Evolutionary conservation across 306 rosid species (phyloP).

Genomic region (Cicer chorassanicum): DNA sequence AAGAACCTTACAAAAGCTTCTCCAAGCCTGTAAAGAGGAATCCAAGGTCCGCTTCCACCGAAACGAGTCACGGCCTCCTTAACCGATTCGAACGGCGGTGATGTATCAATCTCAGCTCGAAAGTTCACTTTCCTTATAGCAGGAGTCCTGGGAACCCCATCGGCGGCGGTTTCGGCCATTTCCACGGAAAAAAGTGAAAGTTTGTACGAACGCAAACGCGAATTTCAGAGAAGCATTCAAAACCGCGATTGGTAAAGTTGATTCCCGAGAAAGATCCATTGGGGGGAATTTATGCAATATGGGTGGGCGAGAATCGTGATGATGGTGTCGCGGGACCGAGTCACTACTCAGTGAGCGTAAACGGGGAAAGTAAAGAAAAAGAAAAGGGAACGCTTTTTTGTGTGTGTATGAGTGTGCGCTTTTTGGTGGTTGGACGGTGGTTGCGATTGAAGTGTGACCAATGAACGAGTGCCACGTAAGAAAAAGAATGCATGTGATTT

Average conservation of each 20-base stretch:
- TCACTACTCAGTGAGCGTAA: constrained; percentile 35
- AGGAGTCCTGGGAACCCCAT: background rate
- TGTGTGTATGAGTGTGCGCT: background rate
- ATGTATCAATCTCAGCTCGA: constrained; percentile 85
- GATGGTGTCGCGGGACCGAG: constrained; percentile 65
- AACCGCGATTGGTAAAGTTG: constrained; percentile 32
- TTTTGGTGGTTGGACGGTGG: constrained; percentile 11
- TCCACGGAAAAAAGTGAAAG: background rate
- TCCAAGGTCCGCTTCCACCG: constrained; percentile 91
- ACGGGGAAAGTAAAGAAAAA: constrained; percentile 36
- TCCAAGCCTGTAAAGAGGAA: constrained; percentile 68
- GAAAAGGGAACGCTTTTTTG: constrained; percentile 41
- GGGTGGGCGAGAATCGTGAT: constrained; percentile 50
- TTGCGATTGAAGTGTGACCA: constrained; percentile 2
- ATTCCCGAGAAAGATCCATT: constrained; percentile 57
- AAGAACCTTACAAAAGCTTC: constrained; percentile 62
- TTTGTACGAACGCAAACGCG: constrained; percentile 18
- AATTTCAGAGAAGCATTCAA: constrained; percentile 33
- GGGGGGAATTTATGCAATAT: constrained; percentile 57
- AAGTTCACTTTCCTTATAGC: constrained; percentile 50
- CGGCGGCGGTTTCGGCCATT: constrained; percentile 61
- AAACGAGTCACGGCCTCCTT: constrained; percentile 93
- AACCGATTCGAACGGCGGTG: constrained; percentile 95
- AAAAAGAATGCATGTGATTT: background rate
- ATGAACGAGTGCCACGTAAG: background rate